Evolutionary conservation across 75 land plant genomes (phyloP).

Genomic region (Picea sitchensis): DNA sequence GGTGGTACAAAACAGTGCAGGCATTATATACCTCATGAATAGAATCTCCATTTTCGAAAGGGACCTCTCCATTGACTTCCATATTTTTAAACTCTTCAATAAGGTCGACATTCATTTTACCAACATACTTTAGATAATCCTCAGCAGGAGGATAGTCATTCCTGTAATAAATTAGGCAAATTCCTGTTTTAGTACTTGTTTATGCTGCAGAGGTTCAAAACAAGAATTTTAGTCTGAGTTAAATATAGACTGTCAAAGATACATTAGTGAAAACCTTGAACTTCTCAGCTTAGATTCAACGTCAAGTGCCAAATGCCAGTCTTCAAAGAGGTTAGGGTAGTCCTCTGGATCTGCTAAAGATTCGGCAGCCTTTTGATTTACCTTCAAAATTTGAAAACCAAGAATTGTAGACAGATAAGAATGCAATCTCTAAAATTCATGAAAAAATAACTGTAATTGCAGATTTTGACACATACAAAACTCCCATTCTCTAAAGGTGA

Average conservation of each 20-base stretch:
- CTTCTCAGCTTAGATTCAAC: slow-evolving; percentile 64
- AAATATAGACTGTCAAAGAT: background rate
- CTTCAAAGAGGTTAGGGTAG: slow-evolving; percentile 93
- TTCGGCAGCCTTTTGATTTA: slow-evolving; percentile 95
- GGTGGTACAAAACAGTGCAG: background rate
- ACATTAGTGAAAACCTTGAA: slow-evolving; percentile 44
- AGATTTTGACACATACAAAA: background rate
- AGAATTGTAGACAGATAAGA: background rate
- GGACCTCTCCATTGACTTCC: slow-evolving; percentile 55
- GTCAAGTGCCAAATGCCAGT: slow-evolving; percentile 87
- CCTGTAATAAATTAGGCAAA: slow-evolving; percentile 18
- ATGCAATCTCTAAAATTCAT: background rate
- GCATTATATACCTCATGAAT: slow-evolving; percentile 27
- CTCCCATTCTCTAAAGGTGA: background rate
- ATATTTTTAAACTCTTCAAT: slow-evolving; percentile 66
- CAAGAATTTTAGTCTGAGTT: background rate
- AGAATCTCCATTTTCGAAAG: slow-evolving; percentile 46
- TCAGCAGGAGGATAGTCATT: slow-evolving; percentile 56
- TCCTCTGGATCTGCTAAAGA: slow-evolving; percentile 97
- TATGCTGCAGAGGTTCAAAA: background rate
- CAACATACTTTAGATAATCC: slow-evolving; percentile 53
- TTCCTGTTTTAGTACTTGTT: no score
- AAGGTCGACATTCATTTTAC: slow-evolving; percentile 43
- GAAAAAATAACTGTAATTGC: background rate
- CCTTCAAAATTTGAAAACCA: slow-evolving; percentile 32